A percentile compares a stretch with the other conserved stretches of the same genome.
phyloP scores from a whole-genome alignment of 768 basidiomycete species.

The Floccularia luteovirens region DNA sequence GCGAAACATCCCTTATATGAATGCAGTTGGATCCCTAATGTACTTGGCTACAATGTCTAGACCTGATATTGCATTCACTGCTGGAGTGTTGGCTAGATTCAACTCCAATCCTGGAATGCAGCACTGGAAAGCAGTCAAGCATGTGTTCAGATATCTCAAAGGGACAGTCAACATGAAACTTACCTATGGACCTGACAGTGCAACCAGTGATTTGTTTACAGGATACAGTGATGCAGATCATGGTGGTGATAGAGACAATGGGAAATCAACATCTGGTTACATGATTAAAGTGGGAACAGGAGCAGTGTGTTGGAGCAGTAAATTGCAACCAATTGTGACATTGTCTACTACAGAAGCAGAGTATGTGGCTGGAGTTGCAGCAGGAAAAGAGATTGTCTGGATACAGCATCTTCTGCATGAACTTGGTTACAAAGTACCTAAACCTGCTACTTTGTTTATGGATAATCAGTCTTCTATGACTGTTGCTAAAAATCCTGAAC shows the following conservation, averaged over 20 bases:
- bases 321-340: not conserved
- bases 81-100: slow-evolving; percentile 13
- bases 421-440: not conserved
- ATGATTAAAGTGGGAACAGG: slow-evolving; percentile 24
- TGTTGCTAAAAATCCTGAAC: slow-evolving; percentile 8
- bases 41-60: slow-evolving; percentile 18
- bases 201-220: not conserved
- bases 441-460: not conserved
- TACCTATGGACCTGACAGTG: slow-evolving; percentile 1
- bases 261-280: slow-evolving; percentile 27
- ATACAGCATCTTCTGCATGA: not conserved
- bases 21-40: slow-evolving; percentile 19
- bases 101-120: slow-evolving; percentile 13
- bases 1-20: slow-evolving; percentile 17
- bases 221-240: slow-evolving; percentile 19
- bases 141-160: slow-evolving; percentile 25
- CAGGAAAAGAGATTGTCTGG: not conserved
- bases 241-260: slow-evolving; percentile 19
- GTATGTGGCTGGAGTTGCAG: not conserved
- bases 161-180: slow-evolving; percentile 19
- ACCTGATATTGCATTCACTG: slow-evolving; percentile 16
- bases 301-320: not conserved
- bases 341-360: slow-evolving; percentile 3
- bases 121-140: slow-evolving; percentile 30
- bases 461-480: slow-evolving; percentile 7